Percentiles rank a stretch among this genome's conserved stretches.
Conservation (phyloP, 2,329 filamentous ascomycete species). For the Tolypocladium album region DNA sequence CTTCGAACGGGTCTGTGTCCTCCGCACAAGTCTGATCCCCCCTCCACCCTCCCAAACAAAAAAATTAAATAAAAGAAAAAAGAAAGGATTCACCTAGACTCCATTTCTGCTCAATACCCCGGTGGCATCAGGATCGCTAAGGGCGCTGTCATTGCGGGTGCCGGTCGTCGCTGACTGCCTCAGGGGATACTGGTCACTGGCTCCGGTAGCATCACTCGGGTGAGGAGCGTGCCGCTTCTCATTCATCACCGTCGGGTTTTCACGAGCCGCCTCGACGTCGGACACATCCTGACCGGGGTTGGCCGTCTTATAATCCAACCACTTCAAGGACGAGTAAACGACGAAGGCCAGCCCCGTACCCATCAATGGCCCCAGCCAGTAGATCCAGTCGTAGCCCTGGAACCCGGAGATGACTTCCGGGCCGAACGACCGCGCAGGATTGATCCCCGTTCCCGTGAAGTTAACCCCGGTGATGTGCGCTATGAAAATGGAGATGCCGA, state of each 20-base stretch:
- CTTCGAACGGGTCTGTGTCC: too few relatives aligned
- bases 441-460: constrained; percentile 37
- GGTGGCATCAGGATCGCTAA: neutral
- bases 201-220: neutral
- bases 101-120: neutral
- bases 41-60: too few relatives aligned
- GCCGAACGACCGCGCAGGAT: constrained; percentile 40
- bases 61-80: too few relatives aligned
- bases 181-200: neutral
- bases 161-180: neutral
- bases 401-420: constrained; percentile 34
- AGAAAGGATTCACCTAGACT: too few relatives aligned
- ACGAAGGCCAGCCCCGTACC: constrained; percentile 36
- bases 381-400: constrained; percentile 40
- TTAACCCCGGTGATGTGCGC: constrained; percentile 33
- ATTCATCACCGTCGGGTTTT: neutral
- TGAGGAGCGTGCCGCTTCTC: neutral
- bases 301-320: constrained; percentile 38
- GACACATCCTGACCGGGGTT: constrained; percentile 38
- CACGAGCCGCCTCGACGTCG: constrained; percentile 14
- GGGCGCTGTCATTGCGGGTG: neutral
- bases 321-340: constrained; percentile 39
- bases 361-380: constrained; percentile 41
- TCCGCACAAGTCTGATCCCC: neutral
- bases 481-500: constrained; percentile 61